Base-by-base conservation (phyloP, 2,329 filamentous ascomycete species). In the Cladosporium sp. region DNA sequence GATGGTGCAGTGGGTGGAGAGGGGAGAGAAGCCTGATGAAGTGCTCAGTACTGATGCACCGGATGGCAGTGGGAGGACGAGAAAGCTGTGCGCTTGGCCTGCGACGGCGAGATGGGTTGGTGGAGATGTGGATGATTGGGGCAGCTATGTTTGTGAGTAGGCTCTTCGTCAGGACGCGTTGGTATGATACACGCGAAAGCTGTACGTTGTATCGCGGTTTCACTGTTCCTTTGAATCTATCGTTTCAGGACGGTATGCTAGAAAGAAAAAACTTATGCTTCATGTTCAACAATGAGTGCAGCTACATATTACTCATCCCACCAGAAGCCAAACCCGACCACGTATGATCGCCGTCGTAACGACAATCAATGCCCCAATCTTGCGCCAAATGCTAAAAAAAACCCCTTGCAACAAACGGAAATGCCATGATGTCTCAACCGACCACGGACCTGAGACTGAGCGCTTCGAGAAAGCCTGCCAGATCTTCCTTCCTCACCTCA, bases 401-500 rank as follows among this genome's bases (percentile, higher is more conserved):
- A 20, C 14, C 47, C 47, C 37, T 25, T 28, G 17, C 49, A 28
- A 39, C 49, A 17, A 7, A 14, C n/a, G 36, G 12, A 43, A 55
- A 15, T 20, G n/a, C 15, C 49, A 37, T 30, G 20, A 22, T 7
- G 3, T 22, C 20, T 56, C 34, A 82, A 36, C 84, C 84, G 58
- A 87, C 88, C 17, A 97, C 92, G 59, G 87, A 87, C 82, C 95
- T 96, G 83, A 92, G 88, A 75, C 92, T 97, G 71, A 99, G 74
- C 58, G 88, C 88, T 77, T 99, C 94, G 65, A 99, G 78, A 73
- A 99, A 99, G 0, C 88, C 90, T 15, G 86, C 85, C 28, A 99
- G 77, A 74, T 97, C 94, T 71, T 97, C 94, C 78, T 96, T 97
- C 75, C 88, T 88, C n/a, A 99, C 93, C 73, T 99, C 94, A 49